Conservation (phyloP, 371 early-diverging fungal genomes). For the Umbelopsis sp. region DNA sequence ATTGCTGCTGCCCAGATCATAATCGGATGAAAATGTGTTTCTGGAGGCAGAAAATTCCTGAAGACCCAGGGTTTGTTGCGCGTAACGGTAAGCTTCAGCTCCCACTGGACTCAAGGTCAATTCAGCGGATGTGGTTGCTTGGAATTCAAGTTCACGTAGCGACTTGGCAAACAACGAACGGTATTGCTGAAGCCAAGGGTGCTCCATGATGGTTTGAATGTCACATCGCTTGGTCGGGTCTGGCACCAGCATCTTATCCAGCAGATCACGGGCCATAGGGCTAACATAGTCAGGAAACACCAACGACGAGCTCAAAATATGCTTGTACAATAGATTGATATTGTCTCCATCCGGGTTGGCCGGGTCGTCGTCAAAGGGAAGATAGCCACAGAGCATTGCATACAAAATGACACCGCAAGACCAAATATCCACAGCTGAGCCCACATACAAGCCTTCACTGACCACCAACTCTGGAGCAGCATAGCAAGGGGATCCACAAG, state of each 20-base stretch:
- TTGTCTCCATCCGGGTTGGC: slow-evolving; percentile 96
- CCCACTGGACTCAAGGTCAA: slow-evolving; percentile 21
- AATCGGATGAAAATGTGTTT: slow-evolving; percentile 26
- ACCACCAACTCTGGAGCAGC: slow-evolving; percentile 98
- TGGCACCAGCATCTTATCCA: slow-evolving; percentile 91
- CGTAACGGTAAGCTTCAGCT: slow-evolving; percentile 11
- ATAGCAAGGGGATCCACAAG: slow-evolving; percentile 98
- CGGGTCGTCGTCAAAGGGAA: slow-evolving; percentile 99
- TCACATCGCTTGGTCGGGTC: slow-evolving; percentile 87
- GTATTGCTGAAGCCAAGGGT: slow-evolving; percentile 67
- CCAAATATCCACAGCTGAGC: slow-evolving; percentile 98
- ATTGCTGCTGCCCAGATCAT: not conserved
- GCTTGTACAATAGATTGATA: slow-evolving; percentile 94
- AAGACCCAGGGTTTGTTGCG: slow-evolving; percentile 8
- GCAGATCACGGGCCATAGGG: slow-evolving; percentile 77
- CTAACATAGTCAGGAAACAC: slow-evolving; percentile 92
- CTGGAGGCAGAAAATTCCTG: slow-evolving; percentile 14
- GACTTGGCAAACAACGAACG: slow-evolving; percentile 35
- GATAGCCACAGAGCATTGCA: slow-evolving; percentile 96
- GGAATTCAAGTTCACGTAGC: slow-evolving; percentile 27
- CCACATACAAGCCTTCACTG: slow-evolving; percentile 96
- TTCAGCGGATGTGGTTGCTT: slow-evolving; percentile 26
- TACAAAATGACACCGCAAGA: slow-evolving; percentile 94
- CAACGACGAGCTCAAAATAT: slow-evolving; percentile 89
- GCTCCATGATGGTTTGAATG: slow-evolving; percentile 85